Conservation (phyloP, 768 basidiomycete species). For the Psilocybe sp. region DNA sequence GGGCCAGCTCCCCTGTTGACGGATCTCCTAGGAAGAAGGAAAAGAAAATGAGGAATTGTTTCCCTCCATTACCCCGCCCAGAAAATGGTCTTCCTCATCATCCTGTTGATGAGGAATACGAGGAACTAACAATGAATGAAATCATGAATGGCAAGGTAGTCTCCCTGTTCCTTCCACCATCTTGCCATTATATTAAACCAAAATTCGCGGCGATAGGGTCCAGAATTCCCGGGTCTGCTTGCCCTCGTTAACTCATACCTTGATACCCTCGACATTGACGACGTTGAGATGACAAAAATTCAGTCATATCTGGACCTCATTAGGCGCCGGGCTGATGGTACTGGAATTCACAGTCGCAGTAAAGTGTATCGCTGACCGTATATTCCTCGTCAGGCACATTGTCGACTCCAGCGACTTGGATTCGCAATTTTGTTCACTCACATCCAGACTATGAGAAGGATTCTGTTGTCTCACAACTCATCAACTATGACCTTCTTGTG, state of each 20-base stretch:
- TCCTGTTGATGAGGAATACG: constrained; percentile 79
- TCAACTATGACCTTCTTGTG: constrained; percentile 90
- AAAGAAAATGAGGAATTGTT: constrained; percentile 71
- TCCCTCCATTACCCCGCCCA: constrained; percentile 54
- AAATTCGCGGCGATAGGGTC: constrained; percentile 39
- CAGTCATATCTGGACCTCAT: constrained; percentile 79
- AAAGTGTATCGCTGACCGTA: neutral
- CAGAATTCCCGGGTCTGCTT: constrained; percentile 75
- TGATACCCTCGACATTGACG: constrained; percentile 77
- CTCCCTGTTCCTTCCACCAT: constrained; percentile 2
- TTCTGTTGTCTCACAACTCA: constrained; percentile 87
- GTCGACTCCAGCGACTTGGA: constrained; percentile 89
- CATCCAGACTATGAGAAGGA: constrained; percentile 93
- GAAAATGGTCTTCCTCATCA: constrained; percentile 37
- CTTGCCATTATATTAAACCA: neutral
- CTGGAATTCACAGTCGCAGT: constrained; percentile 16
- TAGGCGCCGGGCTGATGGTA: constrained; percentile 76
- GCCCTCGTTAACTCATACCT: constrained; percentile 82
- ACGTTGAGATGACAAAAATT: constrained; percentile 57
- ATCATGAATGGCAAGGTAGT: constrained; percentile 91
- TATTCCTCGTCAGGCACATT: constrained; percentile 55
- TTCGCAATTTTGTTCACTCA: constrained; percentile 83
- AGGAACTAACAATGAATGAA: constrained; percentile 89
- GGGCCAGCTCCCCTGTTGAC: constrained; percentile 34
- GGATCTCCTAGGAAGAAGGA: constrained; percentile 46